phyloP scores from a whole-genome alignment of 306 rosid species.

The Biancaea sappan region DNA sequence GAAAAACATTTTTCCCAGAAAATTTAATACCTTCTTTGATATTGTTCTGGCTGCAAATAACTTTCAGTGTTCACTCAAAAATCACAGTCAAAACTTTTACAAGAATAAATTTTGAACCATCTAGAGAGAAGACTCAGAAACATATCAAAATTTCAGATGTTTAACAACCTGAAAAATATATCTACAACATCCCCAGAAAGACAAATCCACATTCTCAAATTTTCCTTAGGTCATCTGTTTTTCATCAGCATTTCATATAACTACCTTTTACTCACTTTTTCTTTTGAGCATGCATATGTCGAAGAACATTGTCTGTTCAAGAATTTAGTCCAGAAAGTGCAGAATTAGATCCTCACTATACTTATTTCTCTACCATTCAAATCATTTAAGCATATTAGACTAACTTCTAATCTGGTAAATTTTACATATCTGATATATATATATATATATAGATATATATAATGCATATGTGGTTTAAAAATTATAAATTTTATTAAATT shows the following conservation, averaged over 20 bases:
- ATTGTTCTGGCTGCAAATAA: background rate
- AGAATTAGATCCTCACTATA: background rate
- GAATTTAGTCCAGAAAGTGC: background rate
- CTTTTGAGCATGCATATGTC: too few species aligned
- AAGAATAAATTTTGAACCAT: background rate
- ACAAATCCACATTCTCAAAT: background rate
- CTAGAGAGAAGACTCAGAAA: background rate
- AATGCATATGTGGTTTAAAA: background rate
- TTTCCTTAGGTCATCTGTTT: background rate
- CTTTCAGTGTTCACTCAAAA: background rate
- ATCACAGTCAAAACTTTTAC: background rate
- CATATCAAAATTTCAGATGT: background rate
- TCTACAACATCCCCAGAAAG: background rate
- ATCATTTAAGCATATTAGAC: constrained; percentile 19
- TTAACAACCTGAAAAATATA: background rate
- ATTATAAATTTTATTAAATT: background rate
- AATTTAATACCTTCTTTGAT: background rate
- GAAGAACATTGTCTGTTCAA: background rate
- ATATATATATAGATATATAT: too few species aligned
- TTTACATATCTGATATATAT: background rate
- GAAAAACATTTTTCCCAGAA: background rate
- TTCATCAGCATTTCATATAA: background rate
- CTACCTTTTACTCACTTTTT: background rate
- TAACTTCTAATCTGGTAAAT: constrained; percentile 4
- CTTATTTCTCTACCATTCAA: constrained; percentile 20